Conservation (phyloP, 371 early-diverging fungal genomes). For the Mucor sp. region DNA sequence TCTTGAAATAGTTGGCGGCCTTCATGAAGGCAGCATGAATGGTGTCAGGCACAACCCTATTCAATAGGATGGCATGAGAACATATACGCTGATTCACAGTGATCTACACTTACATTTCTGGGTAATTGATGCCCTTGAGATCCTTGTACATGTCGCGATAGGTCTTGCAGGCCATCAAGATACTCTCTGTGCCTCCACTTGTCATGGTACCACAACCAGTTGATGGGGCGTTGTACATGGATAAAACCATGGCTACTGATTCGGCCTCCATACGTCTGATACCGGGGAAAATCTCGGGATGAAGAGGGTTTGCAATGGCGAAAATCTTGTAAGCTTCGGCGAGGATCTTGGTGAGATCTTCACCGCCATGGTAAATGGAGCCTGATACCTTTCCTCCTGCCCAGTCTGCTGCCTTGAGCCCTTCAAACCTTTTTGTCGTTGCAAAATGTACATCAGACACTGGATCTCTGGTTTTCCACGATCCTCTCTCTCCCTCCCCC, state of each 20-base stretch:
- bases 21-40: constrained; percentile 97
- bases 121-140: constrained; percentile 77
- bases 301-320: constrained; percentile 87
- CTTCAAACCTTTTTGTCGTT: constrained; percentile 31
- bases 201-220: constrained; percentile 85
- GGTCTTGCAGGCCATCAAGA: constrained; percentile 92
- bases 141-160: constrained; percentile 81
- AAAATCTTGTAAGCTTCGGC: constrained; percentile 89
- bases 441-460: constrained; percentile 14
- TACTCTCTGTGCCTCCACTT: constrained; percentile 94
- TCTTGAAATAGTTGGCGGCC: constrained; percentile 88
- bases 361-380: constrained; percentile 91
- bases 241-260: constrained; percentile 86
- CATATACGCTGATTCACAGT: neutral
- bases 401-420: constrained; percentile 72
- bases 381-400: constrained; percentile 88
- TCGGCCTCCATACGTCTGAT: constrained; percentile 96
- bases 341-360: constrained; percentile 70
- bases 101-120: constrained; percentile 81
- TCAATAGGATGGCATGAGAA: neutral
- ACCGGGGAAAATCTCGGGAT: constrained; percentile 96
- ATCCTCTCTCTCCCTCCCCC: no score
- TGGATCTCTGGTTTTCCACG: constrained; percentile 1
- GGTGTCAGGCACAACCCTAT: constrained; percentile 85
- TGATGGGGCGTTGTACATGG: constrained; percentile 82